These are phyloP conservation scores for Tephrocybe sp. DNA, from an alignment of 768 basidiomycete species.

Conservation along the genomic window DNA sequence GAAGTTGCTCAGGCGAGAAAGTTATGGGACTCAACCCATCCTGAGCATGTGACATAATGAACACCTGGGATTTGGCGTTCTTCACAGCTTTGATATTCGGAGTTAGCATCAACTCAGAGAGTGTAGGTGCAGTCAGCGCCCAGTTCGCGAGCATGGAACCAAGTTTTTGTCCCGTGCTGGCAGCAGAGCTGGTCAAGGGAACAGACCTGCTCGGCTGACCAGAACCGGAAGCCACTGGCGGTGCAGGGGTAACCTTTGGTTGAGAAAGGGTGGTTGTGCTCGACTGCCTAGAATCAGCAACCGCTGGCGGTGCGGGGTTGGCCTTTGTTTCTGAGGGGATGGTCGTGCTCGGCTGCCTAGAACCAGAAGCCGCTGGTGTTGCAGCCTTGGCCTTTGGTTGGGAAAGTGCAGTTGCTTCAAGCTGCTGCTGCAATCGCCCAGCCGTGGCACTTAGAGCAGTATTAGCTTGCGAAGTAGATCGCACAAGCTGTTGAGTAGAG, in stretches of 20 bases:
- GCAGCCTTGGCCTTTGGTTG: background rate
- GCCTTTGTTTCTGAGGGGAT: background rate
- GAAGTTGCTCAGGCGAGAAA: background rate
- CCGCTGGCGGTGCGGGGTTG: background rate
- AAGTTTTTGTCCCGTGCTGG: conserved; percentile 1
- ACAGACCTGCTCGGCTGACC: background rate
- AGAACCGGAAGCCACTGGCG: background rate
- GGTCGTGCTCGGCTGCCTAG: background rate
- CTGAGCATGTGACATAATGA: background rate
- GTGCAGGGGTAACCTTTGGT: background rate
- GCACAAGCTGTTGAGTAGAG: too few relatives aligned
- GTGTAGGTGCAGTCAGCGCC: conserved; percentile 1
- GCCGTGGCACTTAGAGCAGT: background rate
- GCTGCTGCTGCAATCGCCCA: conserved; percentile 2
- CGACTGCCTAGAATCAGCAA: background rate
- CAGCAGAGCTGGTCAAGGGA: background rate
- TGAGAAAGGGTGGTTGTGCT: background rate
- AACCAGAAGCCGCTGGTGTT: background rate
- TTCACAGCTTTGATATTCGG: conserved; percentile 3
- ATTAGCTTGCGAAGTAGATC: too few relatives aligned
- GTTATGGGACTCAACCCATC: background rate
- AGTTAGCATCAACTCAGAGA: background rate
- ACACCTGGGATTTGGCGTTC: background rate
- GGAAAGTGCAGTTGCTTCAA: background rate
- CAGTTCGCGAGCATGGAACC: background rate